Evolutionary conservation across 2,329 filamentous ascomycete genomes (phyloP).

Genomic region (Phyllosticta citribraziliensis): DNA sequence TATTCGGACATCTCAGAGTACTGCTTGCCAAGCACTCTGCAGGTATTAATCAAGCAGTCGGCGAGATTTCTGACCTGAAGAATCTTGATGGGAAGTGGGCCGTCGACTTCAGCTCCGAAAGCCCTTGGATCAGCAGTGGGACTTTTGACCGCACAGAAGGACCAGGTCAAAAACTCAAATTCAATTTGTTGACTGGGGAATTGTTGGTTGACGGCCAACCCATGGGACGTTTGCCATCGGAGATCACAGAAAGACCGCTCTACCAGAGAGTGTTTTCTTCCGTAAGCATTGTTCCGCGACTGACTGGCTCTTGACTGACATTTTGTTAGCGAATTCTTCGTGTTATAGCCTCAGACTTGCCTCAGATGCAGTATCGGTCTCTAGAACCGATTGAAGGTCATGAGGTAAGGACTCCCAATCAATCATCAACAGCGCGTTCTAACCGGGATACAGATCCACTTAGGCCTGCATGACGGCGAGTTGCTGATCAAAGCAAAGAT

Average conservation of each 20-base stretch:
- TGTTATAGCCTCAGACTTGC: neutral
- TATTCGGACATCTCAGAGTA: neutral
- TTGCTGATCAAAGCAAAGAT: slow-evolving; percentile 18
- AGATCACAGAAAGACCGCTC: slow-evolving; percentile 32
- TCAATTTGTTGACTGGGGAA: slow-evolving; percentile 43
- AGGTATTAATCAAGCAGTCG: slow-evolving; percentile 14
- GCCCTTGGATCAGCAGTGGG: neutral
- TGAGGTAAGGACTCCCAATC: too few relatives aligned
- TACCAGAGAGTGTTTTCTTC: slow-evolving; percentile 39
- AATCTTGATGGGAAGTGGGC: neutral
- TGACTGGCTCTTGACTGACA: too few relatives aligned
- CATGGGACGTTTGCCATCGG: slow-evolving; percentile 35
- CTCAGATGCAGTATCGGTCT: neutral
- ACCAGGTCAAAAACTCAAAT: slow-evolving; percentile 23
- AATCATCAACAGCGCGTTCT: neutral
- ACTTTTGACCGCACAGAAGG: neutral
- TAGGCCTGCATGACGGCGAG: slow-evolving; percentile 22
- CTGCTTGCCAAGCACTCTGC: neutral
- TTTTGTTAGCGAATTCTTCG: neutral
- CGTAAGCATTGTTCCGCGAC: neutral
- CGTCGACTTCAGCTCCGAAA: neutral
- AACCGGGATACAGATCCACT: slow-evolving; percentile 22
- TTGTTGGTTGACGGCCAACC: slow-evolving; percentile 45
- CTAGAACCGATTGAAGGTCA: neutral
- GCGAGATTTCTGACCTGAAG: neutral